Evolutionary conservation across 345 rosid genomes (phyloP).

Genomic region (Chamaenerion angustifolium): DNA sequence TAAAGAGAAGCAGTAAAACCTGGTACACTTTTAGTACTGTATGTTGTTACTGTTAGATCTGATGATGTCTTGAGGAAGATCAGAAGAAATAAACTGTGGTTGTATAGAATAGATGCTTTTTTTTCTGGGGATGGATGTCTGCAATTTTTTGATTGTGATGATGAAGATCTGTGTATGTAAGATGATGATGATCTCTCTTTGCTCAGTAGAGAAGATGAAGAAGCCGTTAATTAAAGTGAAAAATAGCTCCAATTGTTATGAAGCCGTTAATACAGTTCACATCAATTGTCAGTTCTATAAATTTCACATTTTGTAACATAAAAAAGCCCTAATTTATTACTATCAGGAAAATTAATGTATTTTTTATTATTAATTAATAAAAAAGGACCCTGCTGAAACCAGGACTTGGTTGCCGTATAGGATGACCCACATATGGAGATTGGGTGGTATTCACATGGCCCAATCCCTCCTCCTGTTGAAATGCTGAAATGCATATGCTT

Average conservation of each 20-base stretch:
- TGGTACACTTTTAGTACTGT: too few relatives aligned
- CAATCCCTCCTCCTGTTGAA: background rate
- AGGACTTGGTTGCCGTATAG: background rate
- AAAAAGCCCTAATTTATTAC: too few relatives aligned
- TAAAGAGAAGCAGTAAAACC: slow-evolving; percentile 5
- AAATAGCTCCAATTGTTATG: background rate
- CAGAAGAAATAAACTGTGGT: slow-evolving; percentile 3
- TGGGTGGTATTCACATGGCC: slow-evolving; percentile 18
- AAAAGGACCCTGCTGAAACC: too few relatives aligned
- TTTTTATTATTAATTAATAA: too few relatives aligned
- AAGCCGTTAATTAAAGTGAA: slow-evolving; percentile 2
- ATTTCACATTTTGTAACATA: too few relatives aligned
- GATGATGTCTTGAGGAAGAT: slow-evolving; percentile 9
- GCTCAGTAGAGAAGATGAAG: slow-evolving; percentile 15
- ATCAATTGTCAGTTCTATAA: too few relatives aligned
- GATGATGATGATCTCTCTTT: slow-evolving; percentile 2
- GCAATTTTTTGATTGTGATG: background rate
- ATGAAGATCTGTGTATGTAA: background rate
- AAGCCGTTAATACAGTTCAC: too few relatives aligned
- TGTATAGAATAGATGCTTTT: background rate
- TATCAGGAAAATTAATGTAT: too few relatives aligned
- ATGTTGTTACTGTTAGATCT: too few relatives aligned
- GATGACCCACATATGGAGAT: slow-evolving; percentile 12
- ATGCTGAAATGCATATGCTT: slow-evolving; percentile 9
- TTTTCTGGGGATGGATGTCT: background rate